phyloP scores from a whole-genome alignment of 2,329 filamentous ascomycete genomes.

The Neonectria sp. region DNA sequence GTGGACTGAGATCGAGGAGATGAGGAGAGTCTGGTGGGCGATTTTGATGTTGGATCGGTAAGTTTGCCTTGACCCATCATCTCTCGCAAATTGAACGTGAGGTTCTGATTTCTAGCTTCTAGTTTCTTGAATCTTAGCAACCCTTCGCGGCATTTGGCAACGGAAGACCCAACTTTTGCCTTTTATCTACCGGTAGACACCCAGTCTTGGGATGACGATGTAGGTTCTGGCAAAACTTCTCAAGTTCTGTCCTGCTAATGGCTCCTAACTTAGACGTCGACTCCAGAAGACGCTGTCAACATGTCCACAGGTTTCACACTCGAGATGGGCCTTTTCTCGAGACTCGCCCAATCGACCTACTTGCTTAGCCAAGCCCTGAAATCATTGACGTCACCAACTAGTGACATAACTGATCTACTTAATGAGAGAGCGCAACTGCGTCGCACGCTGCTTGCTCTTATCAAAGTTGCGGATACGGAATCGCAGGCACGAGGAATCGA shows the following conservation, averaged over 20 bases:
- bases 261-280: neutral
- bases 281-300: constrained; percentile 5
- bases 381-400: neutral
- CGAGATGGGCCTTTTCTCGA: constrained; percentile 20
- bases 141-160: constrained; percentile 15
- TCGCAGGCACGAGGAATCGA: constrained; percentile 9
- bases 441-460: constrained; percentile 18
- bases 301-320: constrained; percentile 25
- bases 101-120: neutral
- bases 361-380: constrained; percentile 18
- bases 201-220: constrained; percentile 10
- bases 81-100: too few species aligned
- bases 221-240: neutral
- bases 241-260: too few species aligned
- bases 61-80: neutral
- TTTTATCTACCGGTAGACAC: constrained; percentile 24
- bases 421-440: constrained; percentile 20
- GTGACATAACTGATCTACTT: neutral
- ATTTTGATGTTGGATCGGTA: constrained; percentile 28
- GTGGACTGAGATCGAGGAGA: constrained; percentile 35
- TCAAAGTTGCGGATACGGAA: constrained; percentile 20
- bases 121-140: constrained; percentile 24
- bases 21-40: constrained; percentile 37
- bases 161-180: constrained; percentile 17
- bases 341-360: constrained; percentile 25